Conservation (phyloP, 2,329 filamentous ascomycete genomes). For the Phialocephala sp. region DNA sequence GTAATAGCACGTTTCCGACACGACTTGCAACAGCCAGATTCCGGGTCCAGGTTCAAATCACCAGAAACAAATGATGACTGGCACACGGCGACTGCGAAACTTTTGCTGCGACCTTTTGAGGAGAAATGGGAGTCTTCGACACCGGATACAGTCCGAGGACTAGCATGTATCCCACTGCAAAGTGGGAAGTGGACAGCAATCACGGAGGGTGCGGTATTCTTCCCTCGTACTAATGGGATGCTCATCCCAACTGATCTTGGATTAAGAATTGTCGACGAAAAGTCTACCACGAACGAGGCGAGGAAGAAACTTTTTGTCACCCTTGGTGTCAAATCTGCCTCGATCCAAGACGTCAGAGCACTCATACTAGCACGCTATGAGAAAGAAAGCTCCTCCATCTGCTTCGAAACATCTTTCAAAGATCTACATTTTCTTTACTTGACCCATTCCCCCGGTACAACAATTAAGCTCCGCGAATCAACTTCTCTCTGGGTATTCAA, state of each 20-base stretch:
- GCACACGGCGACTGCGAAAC: conserved; percentile 22
- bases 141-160: neutral
- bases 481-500: neutral
- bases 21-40: neutral
- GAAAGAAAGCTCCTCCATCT: neutral
- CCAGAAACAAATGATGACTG: conserved; percentile 21
- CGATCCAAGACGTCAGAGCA: conserved; percentile 14
- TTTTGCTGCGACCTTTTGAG: conserved; percentile 18
- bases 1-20: neutral
- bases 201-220: conserved; percentile 20
- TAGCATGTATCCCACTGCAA: conserved; percentile 21
- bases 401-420: conserved; percentile 11
- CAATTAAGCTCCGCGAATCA: neutral
- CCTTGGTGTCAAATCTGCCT: conserved; percentile 22
- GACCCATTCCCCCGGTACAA: neutral
- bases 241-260: conserved; percentile 29
- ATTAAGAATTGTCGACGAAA: conserved; percentile 22
- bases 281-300: conserved; percentile 15
- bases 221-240: conserved; percentile 23
- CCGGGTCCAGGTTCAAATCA: conserved; percentile 19
- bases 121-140: neutral
- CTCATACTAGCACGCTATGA: conserved; percentile 15
- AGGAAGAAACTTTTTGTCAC: conserved; percentile 25
- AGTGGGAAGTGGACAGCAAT: conserved; percentile 22
- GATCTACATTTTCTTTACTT: conserved; percentile 26